phyloP scores from a whole-genome alignment of 2,329 filamentous ascomycete genomes.

The Periglandula ipomoeae region DNA sequence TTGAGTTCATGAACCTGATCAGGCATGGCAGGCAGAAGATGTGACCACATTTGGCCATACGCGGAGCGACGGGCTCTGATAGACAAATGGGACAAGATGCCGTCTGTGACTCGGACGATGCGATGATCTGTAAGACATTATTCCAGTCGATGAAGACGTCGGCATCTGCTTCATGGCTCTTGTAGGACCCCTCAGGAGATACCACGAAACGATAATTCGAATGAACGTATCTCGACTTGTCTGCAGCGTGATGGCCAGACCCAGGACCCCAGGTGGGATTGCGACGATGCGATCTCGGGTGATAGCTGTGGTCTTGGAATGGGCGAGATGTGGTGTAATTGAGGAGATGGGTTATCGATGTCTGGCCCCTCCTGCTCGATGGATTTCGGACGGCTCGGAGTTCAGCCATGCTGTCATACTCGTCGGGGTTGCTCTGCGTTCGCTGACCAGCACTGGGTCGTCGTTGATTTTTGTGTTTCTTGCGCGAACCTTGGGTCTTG shows the following conservation, averaged over 20 bases:
- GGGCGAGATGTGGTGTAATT: conserved; percentile 78
- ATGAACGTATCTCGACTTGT: conserved; percentile 86
- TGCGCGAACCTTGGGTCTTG: conserved; percentile 67
- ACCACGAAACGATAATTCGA: conserved; percentile 98
- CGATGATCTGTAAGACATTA: conserved; percentile 82
- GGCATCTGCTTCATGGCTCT: conserved; percentile 71
- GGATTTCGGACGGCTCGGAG: conserved; percentile 50
- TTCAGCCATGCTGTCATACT: conserved; percentile 86
- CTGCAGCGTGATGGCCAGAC: conserved; percentile 79
- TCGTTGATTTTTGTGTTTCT: conserved; percentile 76
- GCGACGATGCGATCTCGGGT: conserved; percentile 52
- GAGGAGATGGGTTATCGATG: conserved; percentile 93
- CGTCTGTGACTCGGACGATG: conserved; percentile 78
- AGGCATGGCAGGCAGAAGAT: conserved; percentile 93
- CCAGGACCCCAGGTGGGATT: conserved; percentile 77
- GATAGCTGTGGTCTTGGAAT: conserved; percentile 45
- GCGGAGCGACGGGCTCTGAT: conserved; percentile 81
- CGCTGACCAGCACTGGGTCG: conserved; percentile 46
- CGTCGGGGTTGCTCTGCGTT: conserved; percentile 38
- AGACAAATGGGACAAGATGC: conserved; percentile 92
- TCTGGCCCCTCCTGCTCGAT: conserved; percentile 77
- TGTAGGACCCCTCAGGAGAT: conserved; percentile 70
- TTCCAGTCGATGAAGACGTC: conserved; percentile 88
- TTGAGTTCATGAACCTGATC: conserved; percentile 90
- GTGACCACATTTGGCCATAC: conserved; percentile 95